Base-by-base conservation (phyloP, 2,329 filamentous ascomycete species). In the Septoria linicola region DNA sequence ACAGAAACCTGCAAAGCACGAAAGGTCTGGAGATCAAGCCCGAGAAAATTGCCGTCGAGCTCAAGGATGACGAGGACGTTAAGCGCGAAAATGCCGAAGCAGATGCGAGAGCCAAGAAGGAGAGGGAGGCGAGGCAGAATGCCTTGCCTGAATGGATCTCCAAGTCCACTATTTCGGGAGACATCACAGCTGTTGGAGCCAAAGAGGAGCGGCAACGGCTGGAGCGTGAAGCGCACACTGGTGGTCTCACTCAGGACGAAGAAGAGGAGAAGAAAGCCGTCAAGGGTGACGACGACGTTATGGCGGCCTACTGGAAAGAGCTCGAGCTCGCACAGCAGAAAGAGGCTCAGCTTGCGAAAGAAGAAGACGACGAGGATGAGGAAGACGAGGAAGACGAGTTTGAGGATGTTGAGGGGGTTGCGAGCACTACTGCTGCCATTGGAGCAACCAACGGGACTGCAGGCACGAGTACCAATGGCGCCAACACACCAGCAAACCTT, bases 291-390 rank as follows among this genome's bases (percentile, higher is more conserved):
- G 76, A 82, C 53, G 74, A 77, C 23, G 74, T 79, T 35, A 79
- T 89, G 55, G 83, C 85, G 49, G 81, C 82, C 47, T 82, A 87
- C 50, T 89, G 88, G 66, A 80, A 80, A 31, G 80, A 79, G 52
- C 75, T 89, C 14, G 83, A 83, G 60, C 79, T 77, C 4, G 81
- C 83, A 55, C 79, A 85, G 66, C 75, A 66, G 43, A 65, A 71
- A 39, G 63, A 71, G 39, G 69, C 68, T 11, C 65, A 68, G 36
- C 65, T 70, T 45, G 65, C 76, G 31, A 75, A 74, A 13, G 72
- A 77, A 35, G 74, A 81, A 21, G 78, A 76, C n/a, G 75, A 74
- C 35, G 73, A 76, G 13, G 76, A 74, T 14, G 75, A 73, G 10
- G 76, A 78, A 6, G 73, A 74, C 0, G 75, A 76, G 19, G n/a